Evolutionary conservation across 2,329 filamentous ascomycete genomes (phyloP).

Genomic region (Sporothrix phasma): DNA sequence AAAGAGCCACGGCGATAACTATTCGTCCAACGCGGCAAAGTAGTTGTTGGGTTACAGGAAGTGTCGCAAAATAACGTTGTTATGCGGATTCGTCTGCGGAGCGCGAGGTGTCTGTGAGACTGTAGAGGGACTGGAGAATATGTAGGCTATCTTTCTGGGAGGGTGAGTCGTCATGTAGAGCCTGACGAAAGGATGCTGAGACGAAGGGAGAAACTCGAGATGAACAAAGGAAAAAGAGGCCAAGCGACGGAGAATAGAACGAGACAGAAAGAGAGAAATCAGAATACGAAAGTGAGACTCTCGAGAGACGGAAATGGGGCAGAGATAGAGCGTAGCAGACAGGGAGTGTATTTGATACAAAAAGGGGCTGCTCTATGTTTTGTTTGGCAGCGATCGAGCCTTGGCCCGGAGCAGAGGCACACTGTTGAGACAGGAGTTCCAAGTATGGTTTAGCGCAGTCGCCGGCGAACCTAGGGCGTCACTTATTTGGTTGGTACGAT

Average conservation of each 20-base stretch:
- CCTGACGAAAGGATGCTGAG: neutral
- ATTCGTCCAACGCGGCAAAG: neutral
- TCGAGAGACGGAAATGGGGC: too few species aligned
- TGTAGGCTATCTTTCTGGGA: neutral
- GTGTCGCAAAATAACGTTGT: too few species aligned
- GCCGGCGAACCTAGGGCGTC: neutral
- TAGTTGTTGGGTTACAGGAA: constrained; percentile 3
- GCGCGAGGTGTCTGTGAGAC: neutral
- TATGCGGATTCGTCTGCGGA: too few species aligned
- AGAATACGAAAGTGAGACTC: too few species aligned
- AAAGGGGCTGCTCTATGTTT: constrained; percentile 10
- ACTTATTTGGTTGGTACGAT: constrained; percentile 7
- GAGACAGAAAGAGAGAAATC: neutral
- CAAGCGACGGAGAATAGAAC: too few species aligned
- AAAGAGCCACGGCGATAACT: neutral
- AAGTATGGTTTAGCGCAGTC: neutral
- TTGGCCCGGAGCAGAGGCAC: neutral
- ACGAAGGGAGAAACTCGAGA: neutral
- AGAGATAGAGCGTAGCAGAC: too few species aligned
- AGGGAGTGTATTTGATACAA: neutral
- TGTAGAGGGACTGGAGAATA: neutral
- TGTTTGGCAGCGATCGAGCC: neutral
- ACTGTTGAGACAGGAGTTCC: constrained; percentile 3
- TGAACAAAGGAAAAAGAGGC: neutral
- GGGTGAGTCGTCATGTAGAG: neutral